A percentile compares a stretch with the other conserved stretches of the same genome.
Conservation (phyloP, 805 yeast species). For the Lipomyces japonicus region DNA sequence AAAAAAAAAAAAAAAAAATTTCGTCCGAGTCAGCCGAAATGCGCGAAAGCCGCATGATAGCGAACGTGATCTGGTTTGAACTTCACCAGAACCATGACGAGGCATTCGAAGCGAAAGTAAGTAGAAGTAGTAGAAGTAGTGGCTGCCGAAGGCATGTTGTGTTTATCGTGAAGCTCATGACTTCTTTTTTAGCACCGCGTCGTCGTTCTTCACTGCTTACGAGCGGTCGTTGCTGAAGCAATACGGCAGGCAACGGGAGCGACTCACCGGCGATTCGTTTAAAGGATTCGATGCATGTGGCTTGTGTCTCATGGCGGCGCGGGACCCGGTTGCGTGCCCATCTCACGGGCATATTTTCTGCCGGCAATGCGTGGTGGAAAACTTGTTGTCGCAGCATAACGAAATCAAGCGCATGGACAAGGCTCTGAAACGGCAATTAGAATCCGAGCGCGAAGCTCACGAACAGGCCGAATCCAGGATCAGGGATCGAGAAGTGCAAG, state of each 20-base stretch:
- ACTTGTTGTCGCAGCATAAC: constrained; percentile 21
- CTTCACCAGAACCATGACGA: too few relatives aligned
- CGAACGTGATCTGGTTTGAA: too few relatives aligned
- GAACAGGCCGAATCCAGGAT: constrained; percentile 3
- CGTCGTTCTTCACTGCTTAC: constrained; percentile 27
- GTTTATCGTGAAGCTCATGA: background rate
- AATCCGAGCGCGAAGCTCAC: background rate
- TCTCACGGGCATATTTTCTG: constrained; percentile 27
- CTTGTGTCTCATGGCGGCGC: constrained; percentile 26
- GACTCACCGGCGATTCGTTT: constrained; percentile 26
- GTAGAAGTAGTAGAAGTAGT: constrained; percentile 1
- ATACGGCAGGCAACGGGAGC: constrained; percentile 27
- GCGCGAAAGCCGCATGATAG: too few relatives aligned
- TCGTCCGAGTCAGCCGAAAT: background rate
- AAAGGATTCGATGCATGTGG: constrained; percentile 25
- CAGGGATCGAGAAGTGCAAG: constrained; percentile 6
- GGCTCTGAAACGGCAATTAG: constrained; percentile 14
- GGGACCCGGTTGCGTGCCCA: constrained; percentile 30
- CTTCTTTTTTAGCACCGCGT: constrained; percentile 18
- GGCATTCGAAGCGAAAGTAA: constrained; percentile 29
- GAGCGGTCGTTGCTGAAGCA: constrained; percentile 27
- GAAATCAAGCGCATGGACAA: constrained; percentile 18
- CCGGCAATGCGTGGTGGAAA: constrained; percentile 26
- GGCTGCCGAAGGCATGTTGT: background rate
- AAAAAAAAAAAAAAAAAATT: background rate